phyloP scores from a whole-genome alignment of 2,329 filamentous ascomycete species.

The Penicillium sp. region DNA sequence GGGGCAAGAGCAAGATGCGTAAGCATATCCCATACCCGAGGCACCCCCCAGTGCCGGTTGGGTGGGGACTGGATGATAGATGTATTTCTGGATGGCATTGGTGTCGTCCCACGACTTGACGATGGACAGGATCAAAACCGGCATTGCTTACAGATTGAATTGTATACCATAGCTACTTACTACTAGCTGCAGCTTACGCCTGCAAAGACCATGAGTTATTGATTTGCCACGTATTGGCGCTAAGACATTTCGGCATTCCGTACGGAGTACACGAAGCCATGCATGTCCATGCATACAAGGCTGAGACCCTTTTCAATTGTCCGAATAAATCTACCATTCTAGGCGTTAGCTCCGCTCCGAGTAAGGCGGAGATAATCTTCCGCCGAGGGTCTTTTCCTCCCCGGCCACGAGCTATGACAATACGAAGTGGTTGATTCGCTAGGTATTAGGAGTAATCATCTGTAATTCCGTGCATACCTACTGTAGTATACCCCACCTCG shows the following conservation, averaged over 20 bases:
- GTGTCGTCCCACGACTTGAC: slow-evolving; percentile 21
- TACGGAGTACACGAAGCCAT: background rate
- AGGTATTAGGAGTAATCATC: background rate
- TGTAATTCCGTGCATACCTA: background rate
- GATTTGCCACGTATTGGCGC: background rate
- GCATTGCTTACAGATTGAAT: slow-evolving; percentile 8
- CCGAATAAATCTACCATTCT: slow-evolving; percentile 2
- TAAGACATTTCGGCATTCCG: background rate
- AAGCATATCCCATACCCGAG: background rate
- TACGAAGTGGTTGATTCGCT: background rate
- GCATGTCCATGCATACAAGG: background rate
- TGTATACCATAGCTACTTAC: slow-evolving; percentile 14
- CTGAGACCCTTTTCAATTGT: background rate
- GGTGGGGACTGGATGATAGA: background rate
- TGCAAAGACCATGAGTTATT: slow-evolving; percentile 1
- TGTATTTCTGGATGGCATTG: background rate
- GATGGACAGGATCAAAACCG: slow-evolving; percentile 23
- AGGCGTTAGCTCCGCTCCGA: slow-evolving; percentile 4
- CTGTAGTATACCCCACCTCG: background rate
- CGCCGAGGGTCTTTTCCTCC: background rate
- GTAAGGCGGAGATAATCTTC: slow-evolving; percentile 4
- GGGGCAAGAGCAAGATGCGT: background rate
- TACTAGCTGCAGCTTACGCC: background rate
- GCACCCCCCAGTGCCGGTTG: background rate
- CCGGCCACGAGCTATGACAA: background rate